Evolutionary conservation across 2,329 filamentous ascomycete genomes (phyloP).

Genomic region (Tolypocladium nubicola): DNA sequence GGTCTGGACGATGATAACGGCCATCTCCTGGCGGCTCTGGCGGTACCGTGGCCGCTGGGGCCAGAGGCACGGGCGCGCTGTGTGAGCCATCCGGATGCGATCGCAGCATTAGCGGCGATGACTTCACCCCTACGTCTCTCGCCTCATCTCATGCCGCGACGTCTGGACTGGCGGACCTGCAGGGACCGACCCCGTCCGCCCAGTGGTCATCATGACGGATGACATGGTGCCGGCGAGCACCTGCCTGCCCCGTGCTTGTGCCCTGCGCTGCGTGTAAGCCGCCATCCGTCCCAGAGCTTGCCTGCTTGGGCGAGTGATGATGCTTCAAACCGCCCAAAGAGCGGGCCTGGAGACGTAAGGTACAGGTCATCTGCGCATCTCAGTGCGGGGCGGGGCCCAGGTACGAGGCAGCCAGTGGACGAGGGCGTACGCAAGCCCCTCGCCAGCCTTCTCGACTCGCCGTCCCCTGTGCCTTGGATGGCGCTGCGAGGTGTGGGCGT

Average conservation of each 20-base stretch:
- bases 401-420: conserved; percentile 17
- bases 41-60: background rate
- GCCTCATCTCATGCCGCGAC: too few species aligned
- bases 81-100: background rate
- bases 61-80: background rate
- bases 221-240: background rate
- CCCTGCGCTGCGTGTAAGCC: background rate
- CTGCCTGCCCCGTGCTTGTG: background rate
- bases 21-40: background rate
- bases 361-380: conserved; percentile 25
- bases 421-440: background rate
- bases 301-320: background rate
- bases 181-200: background rate
- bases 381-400: conserved; percentile 20
- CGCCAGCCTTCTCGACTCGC: background rate
- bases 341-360: conserved; percentile 17
- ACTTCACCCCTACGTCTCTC: background rate
- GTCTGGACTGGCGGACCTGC: background rate
- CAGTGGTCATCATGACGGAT: background rate
- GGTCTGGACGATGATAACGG: background rate
- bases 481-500: background rate
- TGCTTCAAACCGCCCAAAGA: background rate
- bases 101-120: background rate
- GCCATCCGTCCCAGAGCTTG: background rate
- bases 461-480: background rate